phyloP scores from a whole-genome alignment of 352 stramenopile species.

The Pythium brassicae region DNA sequence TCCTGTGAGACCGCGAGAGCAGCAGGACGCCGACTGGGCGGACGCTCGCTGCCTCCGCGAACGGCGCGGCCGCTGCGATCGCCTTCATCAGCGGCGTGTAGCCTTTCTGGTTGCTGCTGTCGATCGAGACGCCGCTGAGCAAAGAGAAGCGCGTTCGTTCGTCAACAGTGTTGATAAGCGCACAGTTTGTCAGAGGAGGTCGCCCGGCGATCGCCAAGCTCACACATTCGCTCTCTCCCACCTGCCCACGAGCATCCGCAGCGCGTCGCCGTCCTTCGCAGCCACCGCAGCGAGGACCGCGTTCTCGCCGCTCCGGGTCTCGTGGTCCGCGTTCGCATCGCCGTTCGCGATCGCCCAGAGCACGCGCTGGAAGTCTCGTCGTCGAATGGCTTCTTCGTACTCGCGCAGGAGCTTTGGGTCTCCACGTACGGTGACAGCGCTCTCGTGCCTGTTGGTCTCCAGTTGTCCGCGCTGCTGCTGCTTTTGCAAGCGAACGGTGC shows the following conservation, averaged over 20 bases:
- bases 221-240: constrained; percentile 10
- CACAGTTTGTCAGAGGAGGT: background rate
- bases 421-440: background rate
- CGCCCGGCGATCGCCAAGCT: background rate
- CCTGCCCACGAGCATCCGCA: constrained; percentile 43
- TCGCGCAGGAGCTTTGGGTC: constrained; percentile 7
- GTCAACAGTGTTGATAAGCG: background rate
- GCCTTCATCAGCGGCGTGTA: constrained; percentile 79
- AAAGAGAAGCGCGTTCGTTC: background rate
- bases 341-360: constrained; percentile 72
- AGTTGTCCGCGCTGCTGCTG: background rate
- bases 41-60: constrained; percentile 10
- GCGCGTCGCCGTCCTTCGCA: constrained; percentile 32
- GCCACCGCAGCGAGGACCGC: constrained; percentile 53
- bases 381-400: constrained; percentile 50
- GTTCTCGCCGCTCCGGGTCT: constrained; percentile 54
- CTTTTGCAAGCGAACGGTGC: background rate
- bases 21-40: background rate
- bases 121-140: constrained; percentile 48
- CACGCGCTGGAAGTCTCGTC: constrained; percentile 51
- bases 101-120: constrained; percentile 41
- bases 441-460: background rate
- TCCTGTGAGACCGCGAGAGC: background rate
- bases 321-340: constrained; percentile 38
- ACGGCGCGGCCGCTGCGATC: constrained; percentile 37